Base-by-base conservation (phyloP, 2,329 filamentous ascomycete genomes). In the Epichloe glyceriae region DNA sequence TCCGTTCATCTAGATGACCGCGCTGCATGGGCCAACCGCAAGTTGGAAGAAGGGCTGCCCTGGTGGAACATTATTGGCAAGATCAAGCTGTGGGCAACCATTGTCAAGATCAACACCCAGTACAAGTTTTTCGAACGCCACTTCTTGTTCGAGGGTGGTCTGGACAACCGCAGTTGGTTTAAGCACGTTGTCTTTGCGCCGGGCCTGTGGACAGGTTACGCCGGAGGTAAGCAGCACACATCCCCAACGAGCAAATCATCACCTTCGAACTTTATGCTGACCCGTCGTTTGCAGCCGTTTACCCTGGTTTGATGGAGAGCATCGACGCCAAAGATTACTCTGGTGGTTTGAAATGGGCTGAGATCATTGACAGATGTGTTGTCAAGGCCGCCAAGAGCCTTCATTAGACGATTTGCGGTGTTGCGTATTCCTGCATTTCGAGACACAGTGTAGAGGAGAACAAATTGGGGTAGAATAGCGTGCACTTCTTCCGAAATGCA, bases 181-280 rank as follows among this genome's bases (percentile, higher is more conserved):
- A 96, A 96, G 71, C 91, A 96, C 61, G 85, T 95, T 2, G 85
- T 96, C 1, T 96, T 94, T 67, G 90, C 90, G 1, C 90, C 90
- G 0, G 90, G 90, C 0, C 65, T 91, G 46, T 95, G 89, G 88
- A 95, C 88, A 0, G 90, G 90, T 0, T 96, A 96, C 66, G 73
- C 88, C 0, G 90, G 89, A 61, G 78, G 80, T 83, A 60, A 67
- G 75, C 69, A 14, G 46, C 37, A 40, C 15, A 7, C 17, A 7
- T 4, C 34, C 10, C 2, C 34, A 5, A 10, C 33, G 30, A 15
- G 19, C 42, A 19, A 14, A 3, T 5, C 19, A 34, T 33, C 2
- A 12, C 11, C 4, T 15, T 15, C 20, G 0, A 26, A n/a, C 57
- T 44, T 56, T 33, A 17, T 49, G 39, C 50, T 56, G 34, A 57